Evolutionary conservation across 1,139 yeast genomes (phyloP).

Genomic region (Scheffersomyces stambukii): DNA sequence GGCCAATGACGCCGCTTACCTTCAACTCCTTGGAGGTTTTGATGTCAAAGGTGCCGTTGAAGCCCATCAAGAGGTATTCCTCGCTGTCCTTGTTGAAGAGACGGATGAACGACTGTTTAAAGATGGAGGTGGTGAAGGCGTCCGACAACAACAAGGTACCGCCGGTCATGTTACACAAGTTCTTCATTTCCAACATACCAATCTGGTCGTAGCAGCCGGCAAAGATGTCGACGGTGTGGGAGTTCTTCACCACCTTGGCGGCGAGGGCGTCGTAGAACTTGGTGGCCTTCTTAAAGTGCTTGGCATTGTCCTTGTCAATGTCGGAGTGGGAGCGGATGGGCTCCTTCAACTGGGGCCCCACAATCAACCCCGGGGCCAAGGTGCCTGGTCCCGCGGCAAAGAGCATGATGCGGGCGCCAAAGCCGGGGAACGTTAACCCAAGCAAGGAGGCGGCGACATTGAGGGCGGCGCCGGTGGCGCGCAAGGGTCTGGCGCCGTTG

Average conservation of each 20-base stretch:
- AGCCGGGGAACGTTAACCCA: conserved; percentile 83
- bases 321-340: conserved; percentile 97
- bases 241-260: conserved; percentile 62
- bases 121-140: conserved; percentile 94
- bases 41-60: conserved; percentile 80
- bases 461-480: conserved; percentile 93
- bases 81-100: conserved; percentile 74
- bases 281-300: conserved; percentile 86
- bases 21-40: conserved; percentile 87
- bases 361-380: conserved; percentile 91
- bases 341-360: conserved; percentile 85
- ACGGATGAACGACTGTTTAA: conserved; percentile 89
- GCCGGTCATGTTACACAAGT: conserved; percentile 84
- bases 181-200: conserved; percentile 96
- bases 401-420: conserved; percentile 86
- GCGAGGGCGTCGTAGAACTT: conserved; percentile 82
- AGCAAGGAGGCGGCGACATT: conserved; percentile 78
- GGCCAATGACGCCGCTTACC: conserved; percentile 91
- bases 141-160: conserved; percentile 90
- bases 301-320: conserved; percentile 72
- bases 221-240: conserved; percentile 87
- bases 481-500: conserved; percentile 79
- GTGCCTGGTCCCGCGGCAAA: conserved; percentile 97
- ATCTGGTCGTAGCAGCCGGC: conserved; percentile 98
- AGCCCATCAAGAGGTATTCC: conserved; percentile 82